These are phyloP conservation scores for Stromatinia cepivora DNA, from an alignment of 2,329 filamentous ascomycete species.

Conservation along the genomic window DNA sequence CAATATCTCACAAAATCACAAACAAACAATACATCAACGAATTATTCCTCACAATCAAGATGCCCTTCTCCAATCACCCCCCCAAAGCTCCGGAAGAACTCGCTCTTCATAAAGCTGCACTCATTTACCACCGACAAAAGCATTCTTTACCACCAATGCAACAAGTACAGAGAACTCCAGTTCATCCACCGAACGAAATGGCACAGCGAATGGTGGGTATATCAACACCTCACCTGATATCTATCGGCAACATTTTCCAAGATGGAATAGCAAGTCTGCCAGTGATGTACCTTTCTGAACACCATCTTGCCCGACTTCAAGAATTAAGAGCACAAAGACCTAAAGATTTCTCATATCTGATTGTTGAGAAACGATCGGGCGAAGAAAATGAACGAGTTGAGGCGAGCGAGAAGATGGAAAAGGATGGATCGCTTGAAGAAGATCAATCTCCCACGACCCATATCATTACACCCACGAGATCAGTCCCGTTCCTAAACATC, in stretches of 20 bases:
- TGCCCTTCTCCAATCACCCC: background rate
- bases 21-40: background rate
- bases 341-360: too few species aligned
- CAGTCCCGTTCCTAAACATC: background rate
- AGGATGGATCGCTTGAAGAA: background rate
- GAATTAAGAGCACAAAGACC: background rate
- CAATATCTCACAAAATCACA: background rate
- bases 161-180: too few species aligned
- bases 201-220: background rate
- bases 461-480: background rate
- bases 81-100: background rate
- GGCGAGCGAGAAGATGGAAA: background rate
- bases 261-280: background rate
- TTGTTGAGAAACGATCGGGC: rapidly evolving
- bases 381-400: background rate
- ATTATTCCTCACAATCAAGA: background rate
- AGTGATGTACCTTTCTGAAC: background rate
- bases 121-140: background rate
- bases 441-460: background rate
- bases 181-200: background rate
- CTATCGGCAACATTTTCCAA: conserved; percentile 1
- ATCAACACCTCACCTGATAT: background rate
- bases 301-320: background rate
- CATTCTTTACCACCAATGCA: background rate
- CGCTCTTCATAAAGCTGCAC: background rate